Conservation (phyloP, 371 early-diverging fungal species). For the Rhizomucor miehei region DNA sequence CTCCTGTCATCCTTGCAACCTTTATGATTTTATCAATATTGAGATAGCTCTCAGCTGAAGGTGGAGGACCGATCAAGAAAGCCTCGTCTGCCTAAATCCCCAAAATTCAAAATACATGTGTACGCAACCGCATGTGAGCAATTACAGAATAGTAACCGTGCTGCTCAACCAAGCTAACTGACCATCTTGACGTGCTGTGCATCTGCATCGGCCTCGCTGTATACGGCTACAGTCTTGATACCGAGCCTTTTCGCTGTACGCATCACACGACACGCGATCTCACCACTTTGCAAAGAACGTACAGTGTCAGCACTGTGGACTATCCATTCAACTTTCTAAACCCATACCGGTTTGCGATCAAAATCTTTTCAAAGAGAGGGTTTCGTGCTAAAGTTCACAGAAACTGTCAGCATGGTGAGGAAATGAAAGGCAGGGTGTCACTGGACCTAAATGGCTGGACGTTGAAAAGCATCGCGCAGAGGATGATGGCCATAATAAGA, state of each 20-base stretch:
- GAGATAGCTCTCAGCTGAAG: slow-evolving; percentile 85
- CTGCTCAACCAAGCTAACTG: no score
- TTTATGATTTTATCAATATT: slow-evolving; percentile 83
- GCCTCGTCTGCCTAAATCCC: slow-evolving; percentile 87
- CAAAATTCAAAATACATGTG: no score
- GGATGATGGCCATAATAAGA: neutral
- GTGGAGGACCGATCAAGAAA: slow-evolving; percentile 85
- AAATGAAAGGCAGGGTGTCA: no score
- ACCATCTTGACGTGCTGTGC: slow-evolving; percentile 80
- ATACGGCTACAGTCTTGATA: slow-evolving; percentile 94
- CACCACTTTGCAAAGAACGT: slow-evolving; percentile 56
- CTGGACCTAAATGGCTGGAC: neutral
- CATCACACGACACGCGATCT: slow-evolving; percentile 89
- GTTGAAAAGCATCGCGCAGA: neutral
- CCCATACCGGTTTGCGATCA: slow-evolving; percentile 78
- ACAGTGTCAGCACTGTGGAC: no score
- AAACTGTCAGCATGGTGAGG: neutral
- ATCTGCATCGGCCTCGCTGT: slow-evolving; percentile 89
- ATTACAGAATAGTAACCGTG: no score
- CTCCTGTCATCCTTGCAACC: slow-evolving; percentile 77
- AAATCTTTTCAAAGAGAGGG: slow-evolving; percentile 81
- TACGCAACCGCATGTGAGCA: no score
- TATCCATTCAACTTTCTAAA: neutral
- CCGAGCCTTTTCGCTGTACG: slow-evolving; percentile 86
- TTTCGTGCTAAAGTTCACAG: slow-evolving; percentile 54